These are phyloP conservation scores for Didymella glomerata DNA, from an alignment of 2,329 filamentous ascomycete genomes.

Conservation along the genomic window DNA sequence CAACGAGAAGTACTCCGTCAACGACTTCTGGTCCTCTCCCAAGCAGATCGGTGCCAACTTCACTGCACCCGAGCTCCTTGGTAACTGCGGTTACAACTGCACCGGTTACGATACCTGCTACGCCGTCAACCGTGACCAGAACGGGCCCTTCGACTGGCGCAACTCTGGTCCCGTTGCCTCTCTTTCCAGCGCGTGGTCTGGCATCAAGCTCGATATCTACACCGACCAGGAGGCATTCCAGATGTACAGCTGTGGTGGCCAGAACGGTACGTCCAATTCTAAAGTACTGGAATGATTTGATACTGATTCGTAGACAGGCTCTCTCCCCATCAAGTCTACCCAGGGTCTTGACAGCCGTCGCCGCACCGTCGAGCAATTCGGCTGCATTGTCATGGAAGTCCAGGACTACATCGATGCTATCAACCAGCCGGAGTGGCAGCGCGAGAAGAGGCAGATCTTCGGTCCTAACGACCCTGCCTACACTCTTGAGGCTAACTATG, in stretches of 20 bases:
- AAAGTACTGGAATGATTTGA: background rate
- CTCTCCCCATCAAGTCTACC: conserved; percentile 71
- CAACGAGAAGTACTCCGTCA: conserved; percentile 72
- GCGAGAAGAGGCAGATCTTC: conserved; percentile 63
- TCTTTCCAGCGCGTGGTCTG: conserved; percentile 76
- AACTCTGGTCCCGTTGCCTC: conserved; percentile 67
- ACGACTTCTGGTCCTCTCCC: conserved; percentile 82
- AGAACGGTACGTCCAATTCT: conserved; percentile 65
- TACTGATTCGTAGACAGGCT: conserved; percentile 44
- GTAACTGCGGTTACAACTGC: conserved; percentile 83
- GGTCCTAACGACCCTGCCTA: conserved; percentile 56
- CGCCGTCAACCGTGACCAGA: conserved; percentile 68
- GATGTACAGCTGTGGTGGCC: conserved; percentile 82
- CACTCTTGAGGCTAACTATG: conserved; percentile 56
- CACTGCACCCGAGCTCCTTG: conserved; percentile 66
- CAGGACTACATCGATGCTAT: conserved; percentile 95
- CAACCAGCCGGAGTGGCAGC: conserved; percentile 88
- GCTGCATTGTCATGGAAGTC: conserved; percentile 89
- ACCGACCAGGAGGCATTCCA: conserved; percentile 89
- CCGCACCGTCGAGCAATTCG: conserved; percentile 74
- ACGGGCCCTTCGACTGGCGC: conserved; percentile 70
- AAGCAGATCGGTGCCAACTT: conserved; percentile 81
- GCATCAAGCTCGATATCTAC: conserved; percentile 82
- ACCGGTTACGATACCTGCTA: conserved; percentile 85
- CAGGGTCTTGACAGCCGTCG: conserved; percentile 71